Evolutionary conservation across 1,284 basidiomycete genomes (phyloP).

Genomic region (Ustilago loliicola): DNA sequence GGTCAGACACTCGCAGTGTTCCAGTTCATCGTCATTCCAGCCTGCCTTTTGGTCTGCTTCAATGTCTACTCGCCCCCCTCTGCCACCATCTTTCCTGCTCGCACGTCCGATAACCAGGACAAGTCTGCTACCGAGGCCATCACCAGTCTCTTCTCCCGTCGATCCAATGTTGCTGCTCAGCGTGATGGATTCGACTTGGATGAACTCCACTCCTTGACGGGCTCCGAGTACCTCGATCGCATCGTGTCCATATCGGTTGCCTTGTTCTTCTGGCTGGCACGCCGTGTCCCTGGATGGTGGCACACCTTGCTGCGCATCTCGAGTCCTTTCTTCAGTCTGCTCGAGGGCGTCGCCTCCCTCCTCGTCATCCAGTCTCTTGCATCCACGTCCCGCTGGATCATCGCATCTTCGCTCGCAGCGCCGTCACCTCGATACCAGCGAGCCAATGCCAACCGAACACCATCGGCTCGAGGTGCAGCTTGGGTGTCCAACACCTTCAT

Average conservation of each 20-base stretch:
- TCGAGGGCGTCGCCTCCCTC: conserved; percentile 68
- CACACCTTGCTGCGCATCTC: conserved; percentile 62
- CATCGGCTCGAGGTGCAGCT: conserved; percentile 22
- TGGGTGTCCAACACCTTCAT: conserved; percentile 48
- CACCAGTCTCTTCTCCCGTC: conserved; percentile 28
- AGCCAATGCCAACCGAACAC: conserved; percentile 70
- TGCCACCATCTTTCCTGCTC: conserved; percentile 45
- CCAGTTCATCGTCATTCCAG: conserved; percentile 67
- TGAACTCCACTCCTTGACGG: conserved; percentile 29
- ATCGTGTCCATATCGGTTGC: conserved; percentile 37
- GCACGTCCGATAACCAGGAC: conserved; percentile 27
- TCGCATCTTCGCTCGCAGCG: conserved; percentile 78
- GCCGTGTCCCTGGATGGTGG: conserved; percentile 65
- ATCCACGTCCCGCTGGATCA: conserved; percentile 65
- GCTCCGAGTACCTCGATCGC: conserved; percentile 25
- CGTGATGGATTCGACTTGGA: conserved; percentile 13
- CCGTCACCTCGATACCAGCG: conserved; percentile 79
- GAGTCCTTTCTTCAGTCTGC: conserved; percentile 66
- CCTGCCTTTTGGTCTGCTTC: conserved; percentile 64
- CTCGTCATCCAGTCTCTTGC: conserved; percentile 67
- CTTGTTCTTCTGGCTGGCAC: conserved; percentile 56
- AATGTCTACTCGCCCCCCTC: conserved; percentile 66
- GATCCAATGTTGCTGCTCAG: not conserved
- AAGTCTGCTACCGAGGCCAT: conserved; percentile 37
- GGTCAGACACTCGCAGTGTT: conserved; percentile 61